These are phyloP conservation scores for Naegleria fowleri DNA, from an alignment of 208 protist genomes.

Conservation along the genomic window DNA sequence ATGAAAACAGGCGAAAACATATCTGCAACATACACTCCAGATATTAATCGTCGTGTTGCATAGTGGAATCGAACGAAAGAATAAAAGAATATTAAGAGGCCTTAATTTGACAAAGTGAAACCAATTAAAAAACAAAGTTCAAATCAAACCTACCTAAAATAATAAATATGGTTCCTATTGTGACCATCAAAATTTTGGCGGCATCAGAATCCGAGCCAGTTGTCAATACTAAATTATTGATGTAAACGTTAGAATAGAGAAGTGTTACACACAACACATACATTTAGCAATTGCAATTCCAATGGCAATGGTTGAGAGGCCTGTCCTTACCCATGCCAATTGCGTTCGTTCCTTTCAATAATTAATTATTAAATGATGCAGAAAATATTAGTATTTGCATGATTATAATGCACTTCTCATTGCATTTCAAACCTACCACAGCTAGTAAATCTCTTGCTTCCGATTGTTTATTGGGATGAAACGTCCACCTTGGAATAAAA, in stretches of 20 bases:
- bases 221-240: not conserved
- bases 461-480: not conserved
- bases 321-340: not conserved
- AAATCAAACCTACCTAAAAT: not conserved
- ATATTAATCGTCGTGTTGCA: not conserved
- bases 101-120: too few species aligned
- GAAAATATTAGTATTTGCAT: not conserved
- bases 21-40: not conserved
- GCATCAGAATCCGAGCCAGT: not conserved
- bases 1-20: not conserved
- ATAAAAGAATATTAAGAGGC: not conserved
- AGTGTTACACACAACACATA: not conserved
- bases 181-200: not conserved
- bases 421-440: not conserved
- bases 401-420: not conserved
- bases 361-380: not conserved
- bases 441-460: conserved; percentile 9
- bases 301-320: not conserved
- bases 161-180: not conserved
- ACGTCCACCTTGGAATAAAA: not conserved
- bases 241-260: too few species aligned
- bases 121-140: too few species aligned
- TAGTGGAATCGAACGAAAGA: not conserved
- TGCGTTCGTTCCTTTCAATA: not conserved
- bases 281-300: conserved; percentile 4